Conservation (phyloP, 768 basidiomycete species). For the Dendrothele bispora region DNA sequence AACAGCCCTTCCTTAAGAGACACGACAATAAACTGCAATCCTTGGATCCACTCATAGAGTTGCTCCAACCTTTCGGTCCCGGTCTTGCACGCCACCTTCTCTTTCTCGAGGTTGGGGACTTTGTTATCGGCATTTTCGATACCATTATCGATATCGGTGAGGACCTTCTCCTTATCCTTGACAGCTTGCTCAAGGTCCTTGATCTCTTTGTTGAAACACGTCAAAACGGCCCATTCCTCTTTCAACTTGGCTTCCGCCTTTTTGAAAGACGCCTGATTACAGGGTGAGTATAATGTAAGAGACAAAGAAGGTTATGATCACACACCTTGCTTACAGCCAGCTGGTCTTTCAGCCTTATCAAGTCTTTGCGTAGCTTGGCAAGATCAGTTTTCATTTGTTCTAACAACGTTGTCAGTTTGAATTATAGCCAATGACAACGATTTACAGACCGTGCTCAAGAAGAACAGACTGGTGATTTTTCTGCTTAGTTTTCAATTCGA, state of each 20-base stretch:
- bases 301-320: not conserved
- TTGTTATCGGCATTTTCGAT: conserved; percentile 73
- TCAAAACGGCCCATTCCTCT: conserved; percentile 85
- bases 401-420: conserved; percentile 10
- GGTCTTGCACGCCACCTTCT: conserved; percentile 55
- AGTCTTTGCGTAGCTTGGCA: conserved; percentile 58
- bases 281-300: too few relatives aligned
- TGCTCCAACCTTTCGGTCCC: conserved; percentile 69
- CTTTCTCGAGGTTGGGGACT: conserved; percentile 59
- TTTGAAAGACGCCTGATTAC: conserved; percentile 49
- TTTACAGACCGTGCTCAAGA: conserved; percentile 78
- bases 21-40: conserved; percentile 97
- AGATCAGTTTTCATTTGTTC: conserved; percentile 46
- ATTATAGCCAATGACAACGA: not conserved
- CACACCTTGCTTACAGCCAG: conserved; percentile 43
- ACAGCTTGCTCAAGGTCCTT: conserved; percentile 80
- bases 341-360: conserved; percentile 56
- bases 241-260: conserved; percentile 71
- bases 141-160: conserved; percentile 64
- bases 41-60: conserved; percentile 93
- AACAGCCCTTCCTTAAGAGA: conserved; percentile 96
- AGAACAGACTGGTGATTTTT: conserved; percentile 86
- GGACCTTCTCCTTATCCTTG: conserved; percentile 74
- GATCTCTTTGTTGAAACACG: conserved; percentile 86
- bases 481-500: conserved; percentile 81